A percentile compares a stretch with the other conserved stretches of the same genome.
Evolutionary conservation across 1,284 basidiomycete species (phyloP).

Genomic region (Puccinia hordei): DNA sequence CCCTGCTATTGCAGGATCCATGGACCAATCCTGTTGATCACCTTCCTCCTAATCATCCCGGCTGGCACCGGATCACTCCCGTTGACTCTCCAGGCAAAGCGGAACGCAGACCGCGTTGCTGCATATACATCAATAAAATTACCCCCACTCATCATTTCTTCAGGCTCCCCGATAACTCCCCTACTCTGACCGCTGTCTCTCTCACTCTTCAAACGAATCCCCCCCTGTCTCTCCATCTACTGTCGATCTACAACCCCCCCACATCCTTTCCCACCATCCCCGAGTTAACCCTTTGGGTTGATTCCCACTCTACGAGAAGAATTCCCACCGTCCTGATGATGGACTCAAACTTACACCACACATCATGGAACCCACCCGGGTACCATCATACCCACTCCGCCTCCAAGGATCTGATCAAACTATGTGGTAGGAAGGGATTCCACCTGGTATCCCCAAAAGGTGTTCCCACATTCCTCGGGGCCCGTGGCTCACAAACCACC

Average conservation of each 20-base stretch:
- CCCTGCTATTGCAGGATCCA: slow-evolving; percentile 2
- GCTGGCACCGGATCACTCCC: slow-evolving; percentile 7
- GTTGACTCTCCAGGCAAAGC: not conserved
- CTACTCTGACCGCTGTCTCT: not conserved
- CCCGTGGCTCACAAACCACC: not conserved
- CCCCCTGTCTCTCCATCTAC: not conserved
- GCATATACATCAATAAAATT: slow-evolving; percentile 19
- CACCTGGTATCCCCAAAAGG: slow-evolving; percentile 15
- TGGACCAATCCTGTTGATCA: slow-evolving; percentile 1
- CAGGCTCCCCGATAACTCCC: not conserved
- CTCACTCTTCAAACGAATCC: not conserved
- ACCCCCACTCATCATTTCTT: slow-evolving; percentile 13
- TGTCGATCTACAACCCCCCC: no score
- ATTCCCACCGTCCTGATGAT: slow-evolving; percentile 10
- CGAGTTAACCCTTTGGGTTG: not conserved
- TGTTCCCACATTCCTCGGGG: slow-evolving; percentile 6
- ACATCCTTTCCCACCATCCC: not conserved
- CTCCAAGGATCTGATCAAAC: not conserved
- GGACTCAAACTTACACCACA: slow-evolving; percentile 33
- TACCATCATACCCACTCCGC: not conserved
- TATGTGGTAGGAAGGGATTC: slow-evolving; percentile 1
- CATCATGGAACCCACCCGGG: not conserved
- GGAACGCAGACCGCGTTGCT: not conserved
- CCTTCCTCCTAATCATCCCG: not conserved
- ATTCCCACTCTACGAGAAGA: not conserved